Evolutionary conservation across 768 basidiomycete genomes (phyloP), one percentile per base, ranked within the genome.

Genomic region (Tubosaeta sp.): DNA sequence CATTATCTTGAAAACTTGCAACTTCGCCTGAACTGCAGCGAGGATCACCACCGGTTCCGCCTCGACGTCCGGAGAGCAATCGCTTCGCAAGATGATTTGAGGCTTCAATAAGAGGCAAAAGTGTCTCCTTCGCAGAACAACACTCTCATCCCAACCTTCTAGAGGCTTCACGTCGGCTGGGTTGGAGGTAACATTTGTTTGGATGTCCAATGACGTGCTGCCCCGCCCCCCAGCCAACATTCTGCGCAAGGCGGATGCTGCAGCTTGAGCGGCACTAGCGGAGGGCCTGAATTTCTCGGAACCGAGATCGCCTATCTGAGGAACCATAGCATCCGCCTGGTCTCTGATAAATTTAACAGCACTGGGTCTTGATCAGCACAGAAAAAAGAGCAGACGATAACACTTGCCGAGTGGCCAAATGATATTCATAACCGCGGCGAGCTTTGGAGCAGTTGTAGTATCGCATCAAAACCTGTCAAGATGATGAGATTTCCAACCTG

Each of bases 71-170:
- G 65, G 48, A 11, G 62, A 69, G 43, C 67, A 65, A 16, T 74
- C 65, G 54, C 84, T 88, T 17, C 81, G 76, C 26, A 97, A 71
- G 10, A 92, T 83, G 47, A 98, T 81, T 64, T 98, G 95, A 12
- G 95, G 93, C 61, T 94, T 94, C 53, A 95, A 72, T 32, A 97
- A 76, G n/a, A 93, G 75, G 63, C 89, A 88, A 65, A 88, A 87
- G 63, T 93, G 82, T 38, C 83, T 82, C 59, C 87, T 87, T 47
- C 73, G 72, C 29, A 87, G 72, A 27, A 83, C 78, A 43, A 89
- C 83, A 1, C 84, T 85, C 33, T 86, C 82, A 26, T 77, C 77
- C 86, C 87, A 90, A 13, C 88, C 88, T 39, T 79, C 73, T 48
- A 89, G 65, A 11, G 88, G 86, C 48, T 86, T 79, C 11, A 78